Percentiles rank a stretch among this genome's conserved stretches.
These are phyloP conservation scores for Rusavskia elegans DNA, from an alignment of 495 filamentous ascomycete genomes.

Conservation along the genomic window DNA sequence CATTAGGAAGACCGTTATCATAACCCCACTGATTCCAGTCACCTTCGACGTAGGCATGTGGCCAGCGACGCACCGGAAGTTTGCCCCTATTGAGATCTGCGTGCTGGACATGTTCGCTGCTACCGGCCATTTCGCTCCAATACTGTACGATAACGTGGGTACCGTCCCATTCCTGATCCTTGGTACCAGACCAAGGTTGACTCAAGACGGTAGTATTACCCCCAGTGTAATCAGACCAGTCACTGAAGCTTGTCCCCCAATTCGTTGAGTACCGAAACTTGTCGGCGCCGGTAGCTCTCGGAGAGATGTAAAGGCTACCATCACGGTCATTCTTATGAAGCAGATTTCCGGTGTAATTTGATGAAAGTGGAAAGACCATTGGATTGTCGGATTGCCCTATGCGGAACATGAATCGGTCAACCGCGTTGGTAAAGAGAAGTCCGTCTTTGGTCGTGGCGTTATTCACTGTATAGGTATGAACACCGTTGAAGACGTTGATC, in stretches of 20 bases:
- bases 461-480: slow-evolving; percentile 28
- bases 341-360: slow-evolving; percentile 35
- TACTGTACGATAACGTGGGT: slow-evolving; percentile 48
- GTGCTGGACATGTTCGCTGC: slow-evolving; percentile 41
- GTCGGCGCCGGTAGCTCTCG: slow-evolving; percentile 42
- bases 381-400: slow-evolving; percentile 30
- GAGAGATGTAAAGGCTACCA: slow-evolving; percentile 26
- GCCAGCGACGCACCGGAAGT: slow-evolving; percentile 29
- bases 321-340: slow-evolving; percentile 25
- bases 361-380: slow-evolving; percentile 29
- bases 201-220: slow-evolving; percentile 20
- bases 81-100: slow-evolving; percentile 28
- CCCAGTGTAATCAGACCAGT: slow-evolving; percentile 35
- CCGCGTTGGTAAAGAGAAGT: slow-evolving; percentile 22
- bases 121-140: slow-evolving; percentile 42
- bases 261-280: slow-evolving; percentile 40
- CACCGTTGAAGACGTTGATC: slow-evolving; percentile 30
- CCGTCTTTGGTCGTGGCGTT: slow-evolving; percentile 25
- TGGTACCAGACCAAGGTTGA: slow-evolving; percentile 35
- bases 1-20: slow-evolving; percentile 37
- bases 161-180: slow-evolving; percentile 39
- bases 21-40: slow-evolving; percentile 48
- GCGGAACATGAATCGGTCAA: slow-evolving; percentile 29
- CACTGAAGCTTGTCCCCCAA: slow-evolving; percentile 36
- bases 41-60: slow-evolving; percentile 44